Conservation (phyloP, 1,284 basidiomycete species). For the Marasmius oreades region DNA sequence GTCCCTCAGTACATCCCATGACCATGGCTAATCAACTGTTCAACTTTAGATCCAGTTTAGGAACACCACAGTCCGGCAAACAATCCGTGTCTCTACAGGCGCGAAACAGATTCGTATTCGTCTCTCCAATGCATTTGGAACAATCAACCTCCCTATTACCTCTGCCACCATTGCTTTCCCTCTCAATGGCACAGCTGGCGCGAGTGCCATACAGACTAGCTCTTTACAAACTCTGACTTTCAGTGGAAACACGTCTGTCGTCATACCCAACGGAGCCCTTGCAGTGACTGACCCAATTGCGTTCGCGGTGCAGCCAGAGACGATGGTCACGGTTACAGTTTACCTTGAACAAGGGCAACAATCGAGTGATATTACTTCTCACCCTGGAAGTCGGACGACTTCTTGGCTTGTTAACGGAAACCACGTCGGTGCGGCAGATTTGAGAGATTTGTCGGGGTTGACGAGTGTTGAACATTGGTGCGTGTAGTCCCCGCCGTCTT, state of each 20-base stretch:
- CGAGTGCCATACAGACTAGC: conserved; percentile 28
- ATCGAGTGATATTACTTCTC: conserved; percentile 38
- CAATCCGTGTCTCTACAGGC: conserved; percentile 38
- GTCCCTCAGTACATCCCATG: too few species aligned
- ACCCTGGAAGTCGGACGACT: conserved; percentile 48
- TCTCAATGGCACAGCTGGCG: conserved; percentile 32
- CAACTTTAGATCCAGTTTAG: conserved; percentile 26
- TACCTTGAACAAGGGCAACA: conserved; percentile 39
- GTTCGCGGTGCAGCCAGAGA: conserved; percentile 33
- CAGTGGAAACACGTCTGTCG: conserved; percentile 36
- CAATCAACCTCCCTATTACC: conserved; percentile 39
- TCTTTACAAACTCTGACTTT: conserved; percentile 40
- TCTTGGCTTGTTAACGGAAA: conserved; percentile 41
- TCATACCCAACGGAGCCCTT: conserved; percentile 42
- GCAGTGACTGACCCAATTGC: conserved; percentile 43
- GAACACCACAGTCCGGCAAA: conserved; percentile 48
- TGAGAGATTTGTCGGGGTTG: conserved; percentile 27
- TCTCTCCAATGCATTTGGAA: conserved; percentile 46
- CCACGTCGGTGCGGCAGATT: conserved; percentile 28
- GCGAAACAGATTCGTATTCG: conserved; percentile 39
- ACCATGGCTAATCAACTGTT: too few species aligned
- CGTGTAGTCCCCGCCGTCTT: too few species aligned
- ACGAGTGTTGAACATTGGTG: conserved; percentile 39
- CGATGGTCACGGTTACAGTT: conserved; percentile 36
- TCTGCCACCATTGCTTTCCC: conserved; percentile 41